These are phyloP conservation scores for Alternaria arborescens DNA, from an alignment of 2,329 filamentous ascomycete species.

Conservation along the genomic window DNA sequence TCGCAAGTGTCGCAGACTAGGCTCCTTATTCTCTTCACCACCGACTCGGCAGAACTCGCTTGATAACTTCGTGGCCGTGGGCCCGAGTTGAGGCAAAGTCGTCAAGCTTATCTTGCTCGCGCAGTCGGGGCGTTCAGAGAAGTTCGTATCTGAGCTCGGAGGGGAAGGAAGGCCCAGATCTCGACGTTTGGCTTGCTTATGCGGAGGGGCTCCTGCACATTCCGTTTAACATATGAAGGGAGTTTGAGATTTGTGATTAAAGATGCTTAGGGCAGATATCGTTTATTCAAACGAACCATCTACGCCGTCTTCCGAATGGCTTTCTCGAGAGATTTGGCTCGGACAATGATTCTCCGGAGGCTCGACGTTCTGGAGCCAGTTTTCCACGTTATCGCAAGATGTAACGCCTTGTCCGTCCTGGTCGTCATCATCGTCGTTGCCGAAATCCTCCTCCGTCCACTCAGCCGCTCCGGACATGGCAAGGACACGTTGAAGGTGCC, in stretches of 20 bases:
- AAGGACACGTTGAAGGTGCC: slow-evolving; percentile 29
- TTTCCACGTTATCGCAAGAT: slow-evolving; percentile 4
- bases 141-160: background rate
- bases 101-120: background rate
- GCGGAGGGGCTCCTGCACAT: background rate
- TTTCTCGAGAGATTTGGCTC: slow-evolving; percentile 8
- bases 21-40: background rate
- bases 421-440: slow-evolving; percentile 11
- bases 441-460: slow-evolving; percentile 26
- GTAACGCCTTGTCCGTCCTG: slow-evolving; percentile 2
- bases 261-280: background rate
- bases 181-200: slow-evolving; percentile 7
- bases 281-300: slow-evolving; percentile 20
- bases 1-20: slow-evolving; percentile 4
- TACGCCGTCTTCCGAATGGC: slow-evolving; percentile 13
- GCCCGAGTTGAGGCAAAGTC: background rate
- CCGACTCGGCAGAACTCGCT: background rate
- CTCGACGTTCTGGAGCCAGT: slow-evolving; percentile 15
- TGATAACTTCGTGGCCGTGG: background rate
- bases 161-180: background rate
- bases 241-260: background rate
- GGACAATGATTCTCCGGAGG: slow-evolving; percentile 8
- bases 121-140: background rate
- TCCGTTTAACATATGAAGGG: background rate
- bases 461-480: slow-evolving; percentile 29